These are phyloP conservation scores for Hypoxylon sp. DNA, from an alignment of 2,329 filamentous ascomycete species.

Conservation along the genomic window DNA sequence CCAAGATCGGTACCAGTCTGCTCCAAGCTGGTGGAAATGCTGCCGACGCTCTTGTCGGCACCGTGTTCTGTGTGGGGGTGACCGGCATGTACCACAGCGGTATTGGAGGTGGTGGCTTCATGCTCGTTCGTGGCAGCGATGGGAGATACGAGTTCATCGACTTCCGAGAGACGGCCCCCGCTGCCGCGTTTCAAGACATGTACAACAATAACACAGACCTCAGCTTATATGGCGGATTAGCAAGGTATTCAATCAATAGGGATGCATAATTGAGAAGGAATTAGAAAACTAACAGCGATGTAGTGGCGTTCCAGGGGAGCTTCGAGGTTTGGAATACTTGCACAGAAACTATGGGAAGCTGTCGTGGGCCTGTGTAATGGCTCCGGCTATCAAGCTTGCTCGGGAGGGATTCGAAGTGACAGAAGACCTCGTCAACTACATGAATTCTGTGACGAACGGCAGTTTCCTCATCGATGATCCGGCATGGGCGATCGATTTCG, in stretches of 20 bases:
- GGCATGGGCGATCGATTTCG: constrained; percentile 87
- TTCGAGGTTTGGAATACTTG: constrained; percentile 81
- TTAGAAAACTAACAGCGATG: constrained; percentile 44
- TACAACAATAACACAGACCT: constrained; percentile 77
- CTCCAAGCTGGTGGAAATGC: constrained; percentile 76
- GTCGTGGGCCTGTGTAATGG: constrained; percentile 76
- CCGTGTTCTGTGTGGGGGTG: constrained; percentile 81
- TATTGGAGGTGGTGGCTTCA: constrained; percentile 92
- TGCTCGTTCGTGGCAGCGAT: constrained; percentile 79
- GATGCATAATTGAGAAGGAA: neutral
- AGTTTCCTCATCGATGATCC: constrained; percentile 79
- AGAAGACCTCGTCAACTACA: constrained; percentile 76
- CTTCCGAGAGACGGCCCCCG: constrained; percentile 87
- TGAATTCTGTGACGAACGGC: constrained; percentile 65
- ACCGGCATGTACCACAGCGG: constrained; percentile 85
- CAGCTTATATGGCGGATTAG: constrained; percentile 79
- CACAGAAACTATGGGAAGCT: constrained; percentile 77
- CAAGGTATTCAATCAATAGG: constrained; percentile 68
- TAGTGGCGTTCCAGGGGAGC: constrained; percentile 77
- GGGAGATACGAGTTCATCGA: constrained; percentile 88
- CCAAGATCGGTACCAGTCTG: constrained; percentile 75
- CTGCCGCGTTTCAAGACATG: constrained; percentile 85
- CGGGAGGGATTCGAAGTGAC: constrained; percentile 80
- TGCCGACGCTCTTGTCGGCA: constrained; percentile 81
- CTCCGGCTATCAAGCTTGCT: constrained; percentile 80